Evolutionary conservation across 306 rosid genomes (phyloP), one percentile per base, ranked within the genome.

Genomic region (Sophora flavescens): DNA sequence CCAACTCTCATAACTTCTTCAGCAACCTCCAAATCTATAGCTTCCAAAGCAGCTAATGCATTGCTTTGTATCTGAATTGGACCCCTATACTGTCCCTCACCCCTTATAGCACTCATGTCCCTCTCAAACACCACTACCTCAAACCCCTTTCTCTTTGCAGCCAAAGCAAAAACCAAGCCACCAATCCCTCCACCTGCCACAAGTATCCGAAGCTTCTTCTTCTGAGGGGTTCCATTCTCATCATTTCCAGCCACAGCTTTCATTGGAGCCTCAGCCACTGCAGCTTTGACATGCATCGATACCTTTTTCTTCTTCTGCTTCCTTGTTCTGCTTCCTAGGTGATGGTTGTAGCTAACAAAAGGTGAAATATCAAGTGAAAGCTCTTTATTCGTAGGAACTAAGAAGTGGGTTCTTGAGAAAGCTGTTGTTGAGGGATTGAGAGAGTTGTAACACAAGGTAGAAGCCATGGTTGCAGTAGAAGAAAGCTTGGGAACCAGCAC

Each of bases 1-100:
- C 97, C 98, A 53, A 77, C 84, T 59, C 75, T 84, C 97, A 95
- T 83, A 75, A 95, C 96, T 81, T 95, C 96, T 0, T 95, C 98
- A 10, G 98, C 98, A 51, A 95, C 97, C 35, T 90, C 97, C 11
- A 83, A 68, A 86, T 95, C 98, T 59, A 95, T 89, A 78, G 98
- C 97, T 80, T 95, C 98, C 86, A 95, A 85, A 74, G 97, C 98
- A 76, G 97, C 98, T 89, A 95, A 85, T n/a, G 98, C 98, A 78
- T 95, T 95, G 18, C 98, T 95, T 82, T 95, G 98, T 47, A 95
- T 83, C 92, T 92, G 98, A 88, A 95, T 95, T 6, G 98, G 98
- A 67, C 98, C 98, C 72, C 98, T 86, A 36, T 93, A 93, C 80
- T 93, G 97, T 51, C 97, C 97, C 68, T 93, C 97, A 10, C 97